Evolutionary conservation across 2,329 filamentous ascomycete genomes (phyloP).

Genomic region (Tolypocladium sp.): DNA sequence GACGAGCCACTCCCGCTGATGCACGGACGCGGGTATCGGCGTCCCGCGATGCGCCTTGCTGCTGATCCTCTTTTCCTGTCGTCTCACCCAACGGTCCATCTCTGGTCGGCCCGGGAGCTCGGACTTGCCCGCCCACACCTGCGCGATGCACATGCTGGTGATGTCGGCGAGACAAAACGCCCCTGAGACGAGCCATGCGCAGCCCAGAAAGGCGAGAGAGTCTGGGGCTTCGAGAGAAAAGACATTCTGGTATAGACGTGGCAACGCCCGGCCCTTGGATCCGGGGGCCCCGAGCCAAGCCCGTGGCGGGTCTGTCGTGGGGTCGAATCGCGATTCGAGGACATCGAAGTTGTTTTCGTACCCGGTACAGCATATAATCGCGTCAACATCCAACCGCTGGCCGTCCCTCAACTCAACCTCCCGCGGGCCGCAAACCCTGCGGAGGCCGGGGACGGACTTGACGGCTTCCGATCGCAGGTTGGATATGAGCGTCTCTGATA

Average conservation of each 20-base stretch:
- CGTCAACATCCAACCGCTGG: background rate
- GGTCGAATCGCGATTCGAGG: background rate
- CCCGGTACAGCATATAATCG: background rate
- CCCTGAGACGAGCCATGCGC: slow-evolving; percentile 13
- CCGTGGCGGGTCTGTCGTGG: background rate
- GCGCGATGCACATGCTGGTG: slow-evolving; percentile 21
- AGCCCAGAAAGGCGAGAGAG: slow-evolving; percentile 27
- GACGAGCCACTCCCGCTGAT: slow-evolving; percentile 12
- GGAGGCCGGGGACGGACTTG: background rate
- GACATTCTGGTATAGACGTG: background rate
- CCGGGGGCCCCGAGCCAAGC: background rate
- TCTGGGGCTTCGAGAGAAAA: slow-evolving; percentile 14
- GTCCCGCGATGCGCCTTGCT: slow-evolving; percentile 11
- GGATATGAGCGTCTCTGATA: background rate
- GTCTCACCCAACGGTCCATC: slow-evolving; percentile 7
- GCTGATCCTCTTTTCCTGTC: slow-evolving; percentile 10
- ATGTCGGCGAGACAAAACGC: slow-evolving; percentile 15
- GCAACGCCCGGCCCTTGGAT: background rate
- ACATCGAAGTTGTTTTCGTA: background rate
- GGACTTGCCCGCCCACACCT: slow-evolving; percentile 13
- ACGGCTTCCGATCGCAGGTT: background rate
- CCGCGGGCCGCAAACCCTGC: background rate
- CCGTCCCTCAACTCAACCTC: background rate
- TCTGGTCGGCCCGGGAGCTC: slow-evolving; percentile 13
- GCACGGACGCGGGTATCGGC: slow-evolving; percentile 12